phyloP scores from a whole-genome alignment of 208 protist genomes.

The Naegleria fowleri region DNA sequence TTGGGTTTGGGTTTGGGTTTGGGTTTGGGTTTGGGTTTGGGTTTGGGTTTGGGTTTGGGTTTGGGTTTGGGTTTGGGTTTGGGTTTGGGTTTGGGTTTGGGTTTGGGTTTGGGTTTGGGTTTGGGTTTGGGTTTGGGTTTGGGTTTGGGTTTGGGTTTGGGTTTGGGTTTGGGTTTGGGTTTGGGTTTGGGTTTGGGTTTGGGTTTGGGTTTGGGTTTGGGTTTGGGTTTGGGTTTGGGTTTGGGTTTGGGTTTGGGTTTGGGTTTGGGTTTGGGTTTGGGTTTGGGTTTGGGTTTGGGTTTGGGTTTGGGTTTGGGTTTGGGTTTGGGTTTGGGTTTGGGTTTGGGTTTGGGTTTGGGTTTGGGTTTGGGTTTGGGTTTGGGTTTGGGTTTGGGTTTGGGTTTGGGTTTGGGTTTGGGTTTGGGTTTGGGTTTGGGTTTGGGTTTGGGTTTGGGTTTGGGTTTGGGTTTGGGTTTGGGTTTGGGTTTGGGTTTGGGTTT shows the following conservation, averaged over 20 bases:
- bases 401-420: not conserved
- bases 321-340: slow-evolving; percentile 5
- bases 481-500: slow-evolving; percentile 9
- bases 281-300: not conserved
- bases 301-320: slow-evolving; percentile 9
- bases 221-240: not conserved
- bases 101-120: not conserved
- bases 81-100: slow-evolving; percentile 5
- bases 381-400: slow-evolving; percentile 5
- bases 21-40: slow-evolving; percentile 5
- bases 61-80: slow-evolving; percentile 9
- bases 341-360: not conserved
- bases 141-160: slow-evolving; percentile 5
- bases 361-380: slow-evolving; percentile 9
- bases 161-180: not conserved
- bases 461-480: not conserved
- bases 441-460: slow-evolving; percentile 5
- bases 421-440: slow-evolving; percentile 9
- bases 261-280: slow-evolving; percentile 5
- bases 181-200: slow-evolving; percentile 9
- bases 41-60: not conserved
- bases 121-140: slow-evolving; percentile 9
- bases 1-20: slow-evolving; percentile 9
- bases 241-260: slow-evolving; percentile 9
- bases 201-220: slow-evolving; percentile 5